A percentile compares a stretch with the other conserved stretches of the same genome.
These are phyloP conservation scores for Lagerstroemia speciosa DNA, from an alignment of 345 rosid genomes.

Conservation along the genomic window DNA sequence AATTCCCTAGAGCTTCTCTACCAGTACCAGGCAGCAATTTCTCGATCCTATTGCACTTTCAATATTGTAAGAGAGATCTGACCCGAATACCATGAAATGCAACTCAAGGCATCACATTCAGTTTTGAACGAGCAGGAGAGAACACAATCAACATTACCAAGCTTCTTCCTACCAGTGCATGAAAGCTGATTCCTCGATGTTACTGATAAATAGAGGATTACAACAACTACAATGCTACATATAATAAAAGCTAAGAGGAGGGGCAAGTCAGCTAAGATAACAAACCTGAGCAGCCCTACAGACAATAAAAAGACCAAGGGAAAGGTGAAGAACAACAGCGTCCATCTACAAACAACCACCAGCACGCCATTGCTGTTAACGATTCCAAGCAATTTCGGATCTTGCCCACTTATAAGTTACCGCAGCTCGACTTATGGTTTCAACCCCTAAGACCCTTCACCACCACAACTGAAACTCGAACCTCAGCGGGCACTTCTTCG, in stretches of 20 bases:
- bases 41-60: no score
- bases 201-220: background rate
- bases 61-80: no score
- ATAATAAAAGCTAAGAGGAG: background rate
- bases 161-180: background rate
- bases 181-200: background rate
- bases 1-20: no score
- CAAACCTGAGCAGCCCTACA: background rate
- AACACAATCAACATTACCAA: background rate
- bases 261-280: background rate
- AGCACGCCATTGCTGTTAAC: background rate
- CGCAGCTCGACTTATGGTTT: background rate
- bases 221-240: background rate
- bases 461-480: background rate
- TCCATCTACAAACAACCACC: background rate
- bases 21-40: no score
- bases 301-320: background rate
- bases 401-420: background rate
- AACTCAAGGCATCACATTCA: background rate
- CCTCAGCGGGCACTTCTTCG: background rate
- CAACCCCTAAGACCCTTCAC: background rate
- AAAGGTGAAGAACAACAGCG: background rate
- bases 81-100: no score
- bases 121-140: background rate
- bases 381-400: background rate